Percentiles rank a stretch among this genome's conserved stretches.
phyloP scores from a whole-genome alignment of 768 basidiomycete species.

The Ramaria sp. region DNA sequence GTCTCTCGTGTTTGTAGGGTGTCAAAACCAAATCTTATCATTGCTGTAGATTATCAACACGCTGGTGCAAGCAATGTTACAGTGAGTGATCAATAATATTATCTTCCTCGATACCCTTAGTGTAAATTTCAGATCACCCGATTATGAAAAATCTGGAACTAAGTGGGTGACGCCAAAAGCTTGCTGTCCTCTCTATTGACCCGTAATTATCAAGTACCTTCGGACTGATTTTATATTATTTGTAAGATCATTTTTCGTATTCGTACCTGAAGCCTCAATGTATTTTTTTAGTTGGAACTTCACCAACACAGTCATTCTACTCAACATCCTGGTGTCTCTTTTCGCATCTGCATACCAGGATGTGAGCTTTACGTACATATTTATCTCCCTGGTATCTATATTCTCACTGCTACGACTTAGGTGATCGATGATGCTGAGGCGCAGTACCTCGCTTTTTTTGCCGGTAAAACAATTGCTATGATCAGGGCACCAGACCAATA shows the following conservation, averaged over 20 bases:
- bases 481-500: conserved; percentile 78
- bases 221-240: conserved; percentile 66
- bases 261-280: background rate
- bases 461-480: conserved; percentile 76
- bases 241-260: conserved; percentile 33
- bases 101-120: background rate
- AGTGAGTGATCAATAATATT: conserved; percentile 33
- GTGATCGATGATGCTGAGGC: conserved; percentile 79
- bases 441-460: conserved; percentile 85
- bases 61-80: conserved; percentile 72
- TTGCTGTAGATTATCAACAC: conserved; percentile 50
- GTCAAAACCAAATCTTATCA: background rate
- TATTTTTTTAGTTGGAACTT: conserved; percentile 58
- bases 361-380: conserved; percentile 29
- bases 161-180: conserved; percentile 34
- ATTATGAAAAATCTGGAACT: conserved; percentile 45
- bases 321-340: conserved; percentile 92
- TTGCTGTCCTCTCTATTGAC: conserved; percentile 17
- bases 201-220: conserved; percentile 15
- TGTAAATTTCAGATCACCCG: conserved; percentile 37
- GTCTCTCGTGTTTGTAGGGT: conserved; percentile 11
- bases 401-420: conserved; percentile 25
- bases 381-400: background rate
- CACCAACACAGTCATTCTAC: conserved; percentile 68
- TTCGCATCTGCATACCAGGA: conserved; percentile 90